Evolutionary conservation across 73 alveolate genomes (phyloP).

Genomic region (Strombidium stylifer): DNA sequence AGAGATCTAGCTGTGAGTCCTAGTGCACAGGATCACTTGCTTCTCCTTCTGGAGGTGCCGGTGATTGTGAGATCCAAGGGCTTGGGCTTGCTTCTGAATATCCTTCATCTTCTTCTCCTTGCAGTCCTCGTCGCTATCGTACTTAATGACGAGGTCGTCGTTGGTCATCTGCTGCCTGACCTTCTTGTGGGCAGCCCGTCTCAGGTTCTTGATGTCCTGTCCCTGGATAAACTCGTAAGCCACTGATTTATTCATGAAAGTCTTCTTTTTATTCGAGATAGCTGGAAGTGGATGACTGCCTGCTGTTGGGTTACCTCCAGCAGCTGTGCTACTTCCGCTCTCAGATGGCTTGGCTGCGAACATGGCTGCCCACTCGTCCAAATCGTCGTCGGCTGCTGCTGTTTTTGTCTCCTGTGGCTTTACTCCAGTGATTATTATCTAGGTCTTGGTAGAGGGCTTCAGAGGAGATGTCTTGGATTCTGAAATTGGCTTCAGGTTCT

Average conservation of each 20-base stretch:
- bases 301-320: background rate
- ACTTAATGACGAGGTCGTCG: constrained; percentile 2
- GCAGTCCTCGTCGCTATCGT: constrained; percentile 34
- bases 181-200: too few relatives aligned
- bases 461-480: background rate
- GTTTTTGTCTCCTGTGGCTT: background rate
- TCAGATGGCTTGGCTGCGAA: too few relatives aligned
- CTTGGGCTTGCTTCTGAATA: constrained; percentile 1
- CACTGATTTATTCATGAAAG: background rate
- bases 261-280: constrained; percentile 13
- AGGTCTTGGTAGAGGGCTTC: background rate
- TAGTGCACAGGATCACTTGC: constrained; percentile 29
- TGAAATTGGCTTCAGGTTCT: background rate
- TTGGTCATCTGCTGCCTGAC: constrained; percentile 1
- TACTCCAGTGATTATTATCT: too few relatives aligned
- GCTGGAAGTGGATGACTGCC: background rate
- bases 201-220: too few relatives aligned
- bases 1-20: constrained; percentile 44
- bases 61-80: background rate
- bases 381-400: background rate
- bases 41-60: constrained; percentile 5
- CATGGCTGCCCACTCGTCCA: too few relatives aligned
- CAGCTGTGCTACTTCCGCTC: too few relatives aligned
- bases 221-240: too few relatives aligned
- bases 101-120: constrained; percentile 4